Conservation (phyloP, 2,329 filamentous ascomycete species). For the Balansia obtecta region DNA sequence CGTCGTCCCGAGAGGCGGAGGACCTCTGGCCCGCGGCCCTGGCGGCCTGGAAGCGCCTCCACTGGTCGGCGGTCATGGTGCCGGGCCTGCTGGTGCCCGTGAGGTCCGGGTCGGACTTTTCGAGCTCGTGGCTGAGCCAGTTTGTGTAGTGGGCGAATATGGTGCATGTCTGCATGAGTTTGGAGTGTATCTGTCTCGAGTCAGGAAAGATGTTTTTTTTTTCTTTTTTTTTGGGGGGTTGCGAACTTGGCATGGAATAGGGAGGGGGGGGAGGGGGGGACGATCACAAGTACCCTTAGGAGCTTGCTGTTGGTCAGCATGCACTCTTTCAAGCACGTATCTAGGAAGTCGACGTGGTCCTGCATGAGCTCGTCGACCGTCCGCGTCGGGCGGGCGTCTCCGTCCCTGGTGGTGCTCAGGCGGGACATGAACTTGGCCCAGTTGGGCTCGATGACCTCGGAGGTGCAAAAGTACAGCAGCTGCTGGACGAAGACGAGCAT, state of each 20-base stretch:
- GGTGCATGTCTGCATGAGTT: constrained; percentile 90
- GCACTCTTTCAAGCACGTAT: constrained; percentile 96
- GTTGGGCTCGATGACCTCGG: constrained; percentile 95
- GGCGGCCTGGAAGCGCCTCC: constrained; percentile 42
- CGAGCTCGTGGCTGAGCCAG: constrained; percentile 73
- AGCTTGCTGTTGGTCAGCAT: constrained; percentile 97
- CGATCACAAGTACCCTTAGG: constrained; percentile 51
- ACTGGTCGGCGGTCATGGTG: constrained; percentile 49
- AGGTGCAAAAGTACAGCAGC: constrained; percentile 89
- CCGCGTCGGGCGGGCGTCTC: constrained; percentile 24
- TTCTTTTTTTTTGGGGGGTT: too few relatives aligned
- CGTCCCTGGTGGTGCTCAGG: constrained; percentile 51
- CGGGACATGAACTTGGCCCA: constrained; percentile 91
- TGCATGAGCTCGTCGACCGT: constrained; percentile 98
- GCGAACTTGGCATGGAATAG: neutral
- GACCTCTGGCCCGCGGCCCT: constrained; percentile 19
- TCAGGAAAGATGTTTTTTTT: constrained; percentile 5
- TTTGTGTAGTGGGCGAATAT: constrained; percentile 87
- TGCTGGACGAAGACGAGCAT: constrained; percentile 98
- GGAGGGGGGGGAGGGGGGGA: neutral
- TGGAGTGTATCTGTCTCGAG: constrained; percentile 71
- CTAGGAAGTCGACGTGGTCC: constrained; percentile 94
- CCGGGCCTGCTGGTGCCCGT: constrained; percentile 44
- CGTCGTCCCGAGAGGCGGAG: constrained; percentile 7
- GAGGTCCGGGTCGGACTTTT: constrained; percentile 72